Evolutionary conservation across 2,329 filamentous ascomycete species (phyloP).

Genomic region (Colletotrichum aenigma): DNA sequence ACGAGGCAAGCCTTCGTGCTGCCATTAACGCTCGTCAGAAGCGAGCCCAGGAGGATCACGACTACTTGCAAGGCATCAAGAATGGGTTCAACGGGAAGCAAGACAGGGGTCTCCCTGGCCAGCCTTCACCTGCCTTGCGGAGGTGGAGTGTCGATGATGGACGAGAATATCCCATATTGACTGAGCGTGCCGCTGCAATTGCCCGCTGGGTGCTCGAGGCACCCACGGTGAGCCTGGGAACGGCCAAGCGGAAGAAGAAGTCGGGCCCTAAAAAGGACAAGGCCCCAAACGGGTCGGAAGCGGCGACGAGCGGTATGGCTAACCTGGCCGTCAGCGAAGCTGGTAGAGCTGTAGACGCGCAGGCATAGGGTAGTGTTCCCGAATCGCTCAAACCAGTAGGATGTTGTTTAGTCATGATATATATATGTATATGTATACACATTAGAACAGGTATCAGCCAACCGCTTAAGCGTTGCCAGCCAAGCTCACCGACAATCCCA

Average conservation of each 20-base stretch:
- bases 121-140: constrained; percentile 37
- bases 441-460: not conserved
- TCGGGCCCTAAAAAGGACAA: not conserved
- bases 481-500: not conserved
- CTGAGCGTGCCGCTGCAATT: constrained; percentile 72
- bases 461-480: not conserved
- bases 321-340: not conserved
- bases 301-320: not conserved
- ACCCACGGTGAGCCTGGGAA: constrained; percentile 42
- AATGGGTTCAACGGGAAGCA: constrained; percentile 25
- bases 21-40: constrained; percentile 66
- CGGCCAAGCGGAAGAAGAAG: constrained; percentile 42
- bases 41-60: constrained; percentile 58
- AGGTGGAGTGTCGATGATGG: constrained; percentile 69
- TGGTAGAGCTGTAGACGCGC: not conserved
- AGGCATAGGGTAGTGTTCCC: not conserved
- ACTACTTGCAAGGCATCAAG: not conserved
- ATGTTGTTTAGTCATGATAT: not conserved
- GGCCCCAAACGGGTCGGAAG: not conserved
- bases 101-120: not conserved
- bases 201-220: constrained; percentile 72
- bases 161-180: constrained; percentile 72
- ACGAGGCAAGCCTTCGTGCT: constrained; percentile 68
- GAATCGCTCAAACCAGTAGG: not conserved
- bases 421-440: not conserved